phyloP scores from a whole-genome alignment of 768 basidiomycete species.

The Tulasnella sp. region DNA sequence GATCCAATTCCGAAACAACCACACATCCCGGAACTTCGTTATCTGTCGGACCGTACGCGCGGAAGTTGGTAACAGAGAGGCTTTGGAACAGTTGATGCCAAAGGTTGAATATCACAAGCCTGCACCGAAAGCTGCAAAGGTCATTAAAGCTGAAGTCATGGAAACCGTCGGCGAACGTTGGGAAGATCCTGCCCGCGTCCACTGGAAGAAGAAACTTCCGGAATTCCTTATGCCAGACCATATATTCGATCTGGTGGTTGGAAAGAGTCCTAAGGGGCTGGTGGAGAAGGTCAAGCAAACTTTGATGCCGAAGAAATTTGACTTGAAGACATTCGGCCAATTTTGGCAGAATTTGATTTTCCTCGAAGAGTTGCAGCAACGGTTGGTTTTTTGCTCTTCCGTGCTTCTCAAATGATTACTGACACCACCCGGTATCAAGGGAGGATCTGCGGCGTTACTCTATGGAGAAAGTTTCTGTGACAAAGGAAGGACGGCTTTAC shows the following conservation, averaged over 20 bases:
- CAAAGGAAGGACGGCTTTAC: not conserved
- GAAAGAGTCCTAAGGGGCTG: not conserved
- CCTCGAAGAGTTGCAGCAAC: constrained; percentile 43
- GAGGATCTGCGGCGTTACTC: constrained; percentile 2
- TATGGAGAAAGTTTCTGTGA: not conserved
- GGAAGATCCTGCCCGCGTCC: not conserved
- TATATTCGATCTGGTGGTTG: constrained; percentile 24
- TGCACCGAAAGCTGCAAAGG: constrained; percentile 36
- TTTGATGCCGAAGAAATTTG: constrained; percentile 42
- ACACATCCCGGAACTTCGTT: constrained; percentile 45
- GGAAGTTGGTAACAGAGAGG: constrained; percentile 46
- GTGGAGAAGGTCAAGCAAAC: constrained; percentile 36
- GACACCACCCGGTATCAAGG: not conserved
- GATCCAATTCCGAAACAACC: constrained; percentile 49
- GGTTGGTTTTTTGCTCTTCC: too few species aligned
- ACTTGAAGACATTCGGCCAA: constrained; percentile 43
- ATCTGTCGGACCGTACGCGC: constrained; percentile 48
- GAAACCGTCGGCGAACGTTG: not conserved
- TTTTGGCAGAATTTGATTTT: constrained; percentile 49
- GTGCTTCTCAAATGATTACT: too few species aligned
- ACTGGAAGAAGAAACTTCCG: not conserved
- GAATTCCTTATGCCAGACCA: constrained; percentile 36
- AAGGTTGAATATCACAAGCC: not conserved
- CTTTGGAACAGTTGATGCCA: constrained; percentile 49
- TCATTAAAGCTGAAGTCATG: not conserved